phyloP scores from a whole-genome alignment of 495 filamentous ascomycete species.

The Penicillium maclennaniae region DNA sequence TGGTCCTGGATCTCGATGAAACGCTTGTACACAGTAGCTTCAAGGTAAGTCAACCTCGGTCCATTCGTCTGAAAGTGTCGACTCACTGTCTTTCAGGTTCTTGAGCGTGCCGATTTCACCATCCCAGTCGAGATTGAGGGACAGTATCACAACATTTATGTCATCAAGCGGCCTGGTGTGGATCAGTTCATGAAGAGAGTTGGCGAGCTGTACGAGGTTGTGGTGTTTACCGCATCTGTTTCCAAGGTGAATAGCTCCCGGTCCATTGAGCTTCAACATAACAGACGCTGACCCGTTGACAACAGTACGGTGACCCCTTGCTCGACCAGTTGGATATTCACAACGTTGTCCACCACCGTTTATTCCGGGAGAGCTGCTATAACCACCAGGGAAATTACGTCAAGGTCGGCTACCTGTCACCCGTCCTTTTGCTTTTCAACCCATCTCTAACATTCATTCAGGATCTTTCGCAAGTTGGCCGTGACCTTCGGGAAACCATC shows the following conservation, averaged over 20 bases:
- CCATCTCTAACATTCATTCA: constrained; percentile 26
- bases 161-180: constrained; percentile 96
- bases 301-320: constrained; percentile 90
- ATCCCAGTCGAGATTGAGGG: constrained; percentile 99
- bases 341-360: constrained; percentile 88
- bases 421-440: not conserved
- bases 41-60: constrained; percentile 61
- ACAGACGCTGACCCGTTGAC: constrained; percentile 11
- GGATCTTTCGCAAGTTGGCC: constrained; percentile 94
- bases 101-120: constrained; percentile 97
- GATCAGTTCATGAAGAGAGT: constrained; percentile 99
- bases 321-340: constrained; percentile 98
- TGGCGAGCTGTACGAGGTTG: constrained; percentile 95
- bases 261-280: not conserved
- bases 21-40: constrained; percentile 99
- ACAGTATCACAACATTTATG: constrained; percentile 98
- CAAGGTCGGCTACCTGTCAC: constrained; percentile 52
- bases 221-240: constrained; percentile 97
- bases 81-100: constrained; percentile 58
- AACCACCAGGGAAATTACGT: constrained; percentile 99
- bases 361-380: constrained; percentile 98
- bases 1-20: constrained; percentile 95
- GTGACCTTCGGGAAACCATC: constrained; percentile 94
- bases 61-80: not conserved
- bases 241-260: constrained; percentile 69